Evolutionary conservation across 2,329 filamentous ascomycete species (phyloP).

Genomic region (Mollisia scopiformis): DNA sequence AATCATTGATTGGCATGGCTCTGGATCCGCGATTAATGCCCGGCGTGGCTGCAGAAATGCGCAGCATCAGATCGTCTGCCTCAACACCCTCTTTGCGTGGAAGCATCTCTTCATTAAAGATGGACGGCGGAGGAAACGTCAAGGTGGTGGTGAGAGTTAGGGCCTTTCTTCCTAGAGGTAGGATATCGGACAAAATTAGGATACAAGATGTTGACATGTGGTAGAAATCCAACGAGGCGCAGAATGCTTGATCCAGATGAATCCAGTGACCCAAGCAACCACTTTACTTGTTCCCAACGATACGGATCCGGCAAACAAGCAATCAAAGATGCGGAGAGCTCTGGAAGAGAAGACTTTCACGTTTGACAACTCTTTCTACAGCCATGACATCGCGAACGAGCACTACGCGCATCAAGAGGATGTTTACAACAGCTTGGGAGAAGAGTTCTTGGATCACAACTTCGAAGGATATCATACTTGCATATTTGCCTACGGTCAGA

Average conservation of each 20-base stretch:
- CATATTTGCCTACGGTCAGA: conserved; percentile 98
- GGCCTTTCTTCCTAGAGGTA: conserved; percentile 79
- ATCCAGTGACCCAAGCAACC: conserved; percentile 83
- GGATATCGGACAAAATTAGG: neutral
- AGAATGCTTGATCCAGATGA: conserved; percentile 89
- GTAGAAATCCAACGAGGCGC: conserved; percentile 80
- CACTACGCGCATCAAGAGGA: conserved; percentile 94
- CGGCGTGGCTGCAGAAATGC: conserved; percentile 40
- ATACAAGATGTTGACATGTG: neutral
- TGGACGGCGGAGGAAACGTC: conserved; percentile 73
- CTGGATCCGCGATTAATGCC: conserved; percentile 49
- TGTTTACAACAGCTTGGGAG: conserved; percentile 90
- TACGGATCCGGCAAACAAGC: conserved; percentile 54
- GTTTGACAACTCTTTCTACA: conserved; percentile 99
- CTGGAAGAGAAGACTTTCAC: conserved; percentile 90
- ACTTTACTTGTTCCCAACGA: conserved; percentile 73
- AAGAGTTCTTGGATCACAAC: conserved; percentile 98
- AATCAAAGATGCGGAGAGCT: conserved; percentile 70
- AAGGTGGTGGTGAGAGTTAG: conserved; percentile 81
- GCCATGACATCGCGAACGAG: conserved; percentile 74
- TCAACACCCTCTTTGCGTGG: conserved; percentile 79
- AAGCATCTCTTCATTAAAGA: conserved; percentile 45
- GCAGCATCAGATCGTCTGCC: conserved; percentile 63
- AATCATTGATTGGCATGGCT: conserved; percentile 43
- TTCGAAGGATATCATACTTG: conserved; percentile 99